Conservation (phyloP, 768 basidiomycete species). For the Daedalea quercina region DNA sequence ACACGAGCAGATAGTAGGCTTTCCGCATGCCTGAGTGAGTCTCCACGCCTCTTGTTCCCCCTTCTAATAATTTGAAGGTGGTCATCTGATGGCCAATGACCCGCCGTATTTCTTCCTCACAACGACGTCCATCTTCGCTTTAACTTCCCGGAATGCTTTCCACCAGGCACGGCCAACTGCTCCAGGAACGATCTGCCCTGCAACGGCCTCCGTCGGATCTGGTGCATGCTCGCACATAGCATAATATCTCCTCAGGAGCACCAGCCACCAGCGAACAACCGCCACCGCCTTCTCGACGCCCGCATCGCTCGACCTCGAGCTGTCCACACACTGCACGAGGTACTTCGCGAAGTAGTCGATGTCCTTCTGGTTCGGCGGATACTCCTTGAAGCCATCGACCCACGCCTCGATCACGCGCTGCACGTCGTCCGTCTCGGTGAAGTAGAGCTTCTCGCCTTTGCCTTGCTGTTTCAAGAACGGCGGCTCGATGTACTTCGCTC, state of each 20-base stretch:
- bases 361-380: slow-evolving; percentile 68
- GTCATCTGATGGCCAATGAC: slow-evolving; percentile 49
- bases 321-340: slow-evolving; percentile 60
- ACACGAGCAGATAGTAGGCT: too few relatives aligned
- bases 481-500: slow-evolving; percentile 42
- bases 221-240: slow-evolving; percentile 41
- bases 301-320: slow-evolving; percentile 46
- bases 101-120: slow-evolving; percentile 71
- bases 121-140: slow-evolving; percentile 57
- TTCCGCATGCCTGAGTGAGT: too few relatives aligned
- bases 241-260: slow-evolving; percentile 62
- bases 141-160: slow-evolving; percentile 67
- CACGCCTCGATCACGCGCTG: slow-evolving; percentile 67
- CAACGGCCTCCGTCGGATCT: slow-evolving; percentile 28
- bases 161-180: slow-evolving; percentile 72
- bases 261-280: slow-evolving; percentile 79
- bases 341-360: slow-evolving; percentile 70
- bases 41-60: too few relatives aligned
- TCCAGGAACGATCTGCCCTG: slow-evolving; percentile 26
- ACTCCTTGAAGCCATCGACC: slow-evolving; percentile 57
- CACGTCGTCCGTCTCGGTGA: slow-evolving; percentile 65
- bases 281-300: slow-evolving; percentile 65
- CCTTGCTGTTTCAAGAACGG: slow-evolving; percentile 53
- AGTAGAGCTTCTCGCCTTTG: slow-evolving; percentile 47
- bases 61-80: too few relatives aligned